Evolutionary conservation across 2,329 filamentous ascomycete genomes (phyloP).

Genomic region (Purpureocillium lavendulum): DNA sequence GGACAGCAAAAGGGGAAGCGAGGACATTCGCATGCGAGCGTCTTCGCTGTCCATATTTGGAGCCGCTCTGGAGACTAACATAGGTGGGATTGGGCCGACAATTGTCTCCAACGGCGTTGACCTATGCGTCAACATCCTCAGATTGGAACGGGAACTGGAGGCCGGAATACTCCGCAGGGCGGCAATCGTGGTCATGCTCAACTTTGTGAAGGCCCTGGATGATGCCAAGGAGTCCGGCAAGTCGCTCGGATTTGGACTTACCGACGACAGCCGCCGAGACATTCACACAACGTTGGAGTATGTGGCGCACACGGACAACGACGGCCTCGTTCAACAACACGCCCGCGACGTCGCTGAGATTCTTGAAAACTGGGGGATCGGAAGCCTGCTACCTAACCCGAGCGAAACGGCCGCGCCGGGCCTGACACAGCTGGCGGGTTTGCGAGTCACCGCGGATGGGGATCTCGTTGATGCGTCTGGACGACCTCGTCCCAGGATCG

Average conservation of each 20-base stretch:
- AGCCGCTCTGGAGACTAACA: slow-evolving; percentile 49
- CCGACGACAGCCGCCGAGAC: slow-evolving; percentile 47
- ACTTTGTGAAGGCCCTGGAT: slow-evolving; percentile 53
- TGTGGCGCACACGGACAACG: slow-evolving; percentile 55
- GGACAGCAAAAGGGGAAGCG: slow-evolving; percentile 56
- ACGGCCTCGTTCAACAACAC: slow-evolving; percentile 60
- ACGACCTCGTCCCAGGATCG: slow-evolving; percentile 36
- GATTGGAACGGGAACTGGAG: slow-evolving; percentile 50
- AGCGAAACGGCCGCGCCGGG: slow-evolving; percentile 13
- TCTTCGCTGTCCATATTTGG: slow-evolving; percentile 62
- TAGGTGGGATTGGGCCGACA: slow-evolving; percentile 43
- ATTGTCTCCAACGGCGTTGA: slow-evolving; percentile 51
- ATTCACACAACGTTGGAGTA: slow-evolving; percentile 56
- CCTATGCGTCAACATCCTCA: slow-evolving; percentile 52
- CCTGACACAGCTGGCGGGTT: slow-evolving; percentile 26
- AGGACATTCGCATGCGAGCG: slow-evolving; percentile 62
- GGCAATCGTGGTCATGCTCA: slow-evolving; percentile 55
- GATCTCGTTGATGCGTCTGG: slow-evolving; percentile 14
- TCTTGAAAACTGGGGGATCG: slow-evolving; percentile 52
- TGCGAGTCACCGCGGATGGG: slow-evolving; percentile 25
- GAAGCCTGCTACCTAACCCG: slow-evolving; percentile 33
- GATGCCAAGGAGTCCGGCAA: slow-evolving; percentile 36
- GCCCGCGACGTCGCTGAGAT: slow-evolving; percentile 59
- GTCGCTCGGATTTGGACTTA: slow-evolving; percentile 44
- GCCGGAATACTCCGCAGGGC: slow-evolving; percentile 59